Evolutionary conservation across 106 monocot species (phyloP).

Genomic region (Dioscorea alata): DNA sequence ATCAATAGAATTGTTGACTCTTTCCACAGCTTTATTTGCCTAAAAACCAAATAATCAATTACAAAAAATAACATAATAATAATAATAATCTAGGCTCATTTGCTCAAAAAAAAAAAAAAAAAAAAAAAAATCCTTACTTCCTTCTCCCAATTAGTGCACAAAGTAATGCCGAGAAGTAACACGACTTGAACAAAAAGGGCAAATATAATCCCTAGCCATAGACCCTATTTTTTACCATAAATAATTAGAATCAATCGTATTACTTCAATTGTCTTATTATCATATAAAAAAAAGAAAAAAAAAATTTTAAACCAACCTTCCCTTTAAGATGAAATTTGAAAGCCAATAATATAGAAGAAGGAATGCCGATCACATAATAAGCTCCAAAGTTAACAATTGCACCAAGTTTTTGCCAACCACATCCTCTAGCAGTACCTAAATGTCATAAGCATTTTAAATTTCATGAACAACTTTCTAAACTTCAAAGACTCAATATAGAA

Average conservation of each 20-base stretch:
- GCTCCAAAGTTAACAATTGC: constrained; percentile 1
- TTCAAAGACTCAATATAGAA: not conserved
- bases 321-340: not conserved
- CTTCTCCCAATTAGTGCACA: not conserved
- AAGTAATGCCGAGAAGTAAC: not conserved
- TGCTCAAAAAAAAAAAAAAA: too few species aligned
- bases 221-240: not conserved
- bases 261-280: not conserved
- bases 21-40: too few species aligned
- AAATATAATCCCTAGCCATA: too few species aligned
- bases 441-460: too few species aligned
- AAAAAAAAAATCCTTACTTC: not conserved
- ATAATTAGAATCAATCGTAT: not conserved
- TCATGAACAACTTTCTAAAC: too few species aligned
- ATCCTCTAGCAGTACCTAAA: constrained; percentile 6
- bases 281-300: not conserved
- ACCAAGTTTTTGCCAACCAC: constrained; percentile 5
- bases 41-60: too few species aligned
- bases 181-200: not conserved
- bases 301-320: constrained; percentile 1
- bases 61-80: too few species aligned
- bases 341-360: not conserved
- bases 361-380: not conserved
- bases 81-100: too few species aligned
- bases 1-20: too few species aligned